phyloP scores from a whole-genome alignment of 1,284 basidiomycete genomes.

The Fomitopsis schrenkii region DNA sequence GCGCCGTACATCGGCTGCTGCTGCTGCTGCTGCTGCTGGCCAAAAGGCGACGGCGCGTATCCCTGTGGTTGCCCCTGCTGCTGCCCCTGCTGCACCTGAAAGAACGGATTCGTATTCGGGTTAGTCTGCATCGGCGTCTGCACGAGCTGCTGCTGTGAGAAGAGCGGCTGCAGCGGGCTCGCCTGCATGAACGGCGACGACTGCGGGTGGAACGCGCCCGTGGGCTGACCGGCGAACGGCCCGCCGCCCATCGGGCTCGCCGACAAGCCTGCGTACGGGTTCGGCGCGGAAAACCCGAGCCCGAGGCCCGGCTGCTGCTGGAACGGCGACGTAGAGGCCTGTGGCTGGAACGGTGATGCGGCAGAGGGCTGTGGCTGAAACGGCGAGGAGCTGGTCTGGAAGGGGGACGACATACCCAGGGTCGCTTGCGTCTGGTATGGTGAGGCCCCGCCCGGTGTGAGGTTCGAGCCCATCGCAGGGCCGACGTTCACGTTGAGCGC shows the following conservation, averaged over 20 bases:
- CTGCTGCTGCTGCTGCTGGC: constrained; percentile 12
- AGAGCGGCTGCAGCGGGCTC: neutral
- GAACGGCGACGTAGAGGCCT: neutral
- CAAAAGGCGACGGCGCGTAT: constrained; percentile 16
- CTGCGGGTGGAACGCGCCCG: constrained; percentile 10
- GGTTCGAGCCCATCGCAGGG: neutral
- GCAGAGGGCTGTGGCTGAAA: constrained; percentile 10
- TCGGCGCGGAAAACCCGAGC: constrained; percentile 1
- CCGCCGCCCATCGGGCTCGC: constrained; percentile 1
- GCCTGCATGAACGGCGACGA: constrained; percentile 3
- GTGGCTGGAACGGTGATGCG: neutral
- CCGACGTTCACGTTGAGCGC: constrained; percentile 7
- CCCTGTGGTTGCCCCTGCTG: constrained; percentile 9
- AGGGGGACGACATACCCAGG: neutral
- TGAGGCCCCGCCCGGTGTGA: neutral
- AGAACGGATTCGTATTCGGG: constrained; percentile 15
- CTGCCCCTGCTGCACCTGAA: constrained; percentile 14
- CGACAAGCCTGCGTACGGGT: constrained; percentile 7
- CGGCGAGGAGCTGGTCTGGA: neutral
- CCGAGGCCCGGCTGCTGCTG: neutral
- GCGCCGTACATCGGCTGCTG: constrained; percentile 8
- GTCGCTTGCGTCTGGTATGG: constrained; percentile 1
- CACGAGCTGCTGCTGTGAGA: constrained; percentile 16
- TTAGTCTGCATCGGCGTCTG: constrained; percentile 13
- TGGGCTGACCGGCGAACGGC: constrained; percentile 12